Conservation (phyloP, 208 protist genomes). For the Trypanosoma grayi region DNA sequence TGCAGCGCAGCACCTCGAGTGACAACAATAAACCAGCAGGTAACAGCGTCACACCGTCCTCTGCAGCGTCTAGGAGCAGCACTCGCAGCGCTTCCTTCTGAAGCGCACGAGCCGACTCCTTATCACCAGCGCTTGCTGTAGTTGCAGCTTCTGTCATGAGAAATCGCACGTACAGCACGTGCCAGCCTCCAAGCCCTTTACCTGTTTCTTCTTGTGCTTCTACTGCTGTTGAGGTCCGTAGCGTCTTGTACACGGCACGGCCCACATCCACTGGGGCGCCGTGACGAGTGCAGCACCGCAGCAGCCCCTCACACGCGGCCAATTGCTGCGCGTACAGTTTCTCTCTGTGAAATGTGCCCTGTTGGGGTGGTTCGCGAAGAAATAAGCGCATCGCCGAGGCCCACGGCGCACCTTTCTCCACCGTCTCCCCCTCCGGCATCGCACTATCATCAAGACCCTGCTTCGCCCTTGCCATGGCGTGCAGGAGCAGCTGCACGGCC, state of each 20-base stretch:
- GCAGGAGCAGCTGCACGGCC: conserved; percentile 7
- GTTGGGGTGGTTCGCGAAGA: background rate
- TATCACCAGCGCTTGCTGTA: background rate
- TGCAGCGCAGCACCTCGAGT: conserved; percentile 20
- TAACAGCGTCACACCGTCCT: conserved; percentile 8
- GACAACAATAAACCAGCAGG: conserved; percentile 5
- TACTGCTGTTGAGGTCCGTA: conserved; percentile 2
- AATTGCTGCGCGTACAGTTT: background rate
- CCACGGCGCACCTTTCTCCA: background rate
- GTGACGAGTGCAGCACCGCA: conserved; percentile 19
- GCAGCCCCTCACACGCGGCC: conserved; percentile 4
- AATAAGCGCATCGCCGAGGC: conserved; percentile 11
- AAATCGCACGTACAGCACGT: conserved; percentile 18
- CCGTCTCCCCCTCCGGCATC: background rate
- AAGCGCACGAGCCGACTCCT: background rate
- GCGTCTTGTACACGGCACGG: conserved; percentile 19
- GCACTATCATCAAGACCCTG: background rate
- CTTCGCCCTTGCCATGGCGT: conserved; percentile 6
- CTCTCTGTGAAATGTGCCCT: background rate
- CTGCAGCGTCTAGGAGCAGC: conserved; percentile 21
- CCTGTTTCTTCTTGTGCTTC: background rate
- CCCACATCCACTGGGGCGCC: conserved; percentile 15
- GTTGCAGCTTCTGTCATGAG: background rate
- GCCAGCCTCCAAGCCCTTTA: background rate
- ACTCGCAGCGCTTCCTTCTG: conserved; percentile 24